phyloP scores from a whole-genome alignment of 1,284 basidiomycete genomes.

The Cerrena zonata region DNA sequence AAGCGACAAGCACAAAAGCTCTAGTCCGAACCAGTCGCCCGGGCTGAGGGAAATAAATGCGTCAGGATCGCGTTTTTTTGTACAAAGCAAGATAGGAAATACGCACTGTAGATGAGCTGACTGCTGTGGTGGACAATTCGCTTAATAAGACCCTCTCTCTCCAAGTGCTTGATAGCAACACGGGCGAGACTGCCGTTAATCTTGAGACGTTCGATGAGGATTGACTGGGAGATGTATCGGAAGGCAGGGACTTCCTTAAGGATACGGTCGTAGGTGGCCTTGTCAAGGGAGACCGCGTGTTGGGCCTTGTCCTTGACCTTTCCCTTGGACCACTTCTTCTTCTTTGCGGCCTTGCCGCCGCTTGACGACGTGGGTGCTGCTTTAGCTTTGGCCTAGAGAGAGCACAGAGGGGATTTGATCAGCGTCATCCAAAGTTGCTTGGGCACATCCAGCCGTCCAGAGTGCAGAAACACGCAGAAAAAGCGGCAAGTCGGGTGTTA shows the following conservation, averaged over 20 bases:
- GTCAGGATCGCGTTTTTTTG: conserved; percentile 9
- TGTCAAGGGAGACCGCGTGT: conserved; percentile 91
- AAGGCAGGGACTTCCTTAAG: conserved; percentile 99
- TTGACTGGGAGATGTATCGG: conserved; percentile 96
- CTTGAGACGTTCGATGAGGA: conserved; percentile 96
- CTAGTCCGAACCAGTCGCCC: conserved; percentile 62
- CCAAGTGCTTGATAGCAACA: conserved; percentile 87
- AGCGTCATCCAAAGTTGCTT: conserved; percentile 19
- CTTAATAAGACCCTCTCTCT: conserved; percentile 95
- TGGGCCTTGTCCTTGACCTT: conserved; percentile 99
- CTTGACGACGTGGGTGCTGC: conserved; percentile 61
- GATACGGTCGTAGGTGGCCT: conserved; percentile 88
- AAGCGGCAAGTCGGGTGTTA: conserved; percentile 3
- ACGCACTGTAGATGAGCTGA: conserved; percentile 91
- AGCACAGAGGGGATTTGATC: too few relatives aligned
- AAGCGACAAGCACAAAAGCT: conserved; percentile 25
- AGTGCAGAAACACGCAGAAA: neutral
- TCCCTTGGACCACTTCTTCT: conserved; percentile 99
- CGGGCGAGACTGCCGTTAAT: conserved; percentile 95
- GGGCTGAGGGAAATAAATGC: conserved; percentile 45
- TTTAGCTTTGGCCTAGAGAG: conserved; percentile 71
- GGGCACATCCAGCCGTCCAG: conserved; percentile 19
- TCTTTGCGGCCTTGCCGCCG: conserved; percentile 84
- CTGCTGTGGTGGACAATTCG: conserved; percentile 92
- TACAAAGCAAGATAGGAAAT: conserved; percentile 9